These are phyloP conservation scores for Hemileccinum rubropunctum DNA, from an alignment of 768 basidiomycete genomes.

Conservation along the genomic window DNA sequence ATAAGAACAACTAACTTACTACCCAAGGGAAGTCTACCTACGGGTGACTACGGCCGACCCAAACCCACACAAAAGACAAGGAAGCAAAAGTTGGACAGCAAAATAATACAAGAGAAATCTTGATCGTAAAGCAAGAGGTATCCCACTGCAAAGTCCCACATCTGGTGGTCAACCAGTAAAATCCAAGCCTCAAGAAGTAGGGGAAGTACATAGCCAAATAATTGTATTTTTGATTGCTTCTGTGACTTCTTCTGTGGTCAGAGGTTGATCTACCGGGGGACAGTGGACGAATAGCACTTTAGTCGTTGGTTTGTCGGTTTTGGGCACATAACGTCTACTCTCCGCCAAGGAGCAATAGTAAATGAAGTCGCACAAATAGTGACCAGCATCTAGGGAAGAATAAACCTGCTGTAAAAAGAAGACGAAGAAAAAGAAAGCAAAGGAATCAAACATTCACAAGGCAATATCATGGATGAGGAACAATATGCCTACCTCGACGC, in stretches of 20 bases:
- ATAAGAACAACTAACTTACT: no score
- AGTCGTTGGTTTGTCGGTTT: conserved; percentile 30
- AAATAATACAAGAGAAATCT: conserved; percentile 1
- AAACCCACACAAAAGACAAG: not conserved
- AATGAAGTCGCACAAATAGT: conserved; percentile 74
- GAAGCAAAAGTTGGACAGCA: not conserved
- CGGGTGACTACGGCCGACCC: no score
- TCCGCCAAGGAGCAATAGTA: conserved; percentile 77
- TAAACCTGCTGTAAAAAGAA: conserved; percentile 52
- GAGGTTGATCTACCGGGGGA: conserved; percentile 63
- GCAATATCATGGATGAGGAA: not conserved
- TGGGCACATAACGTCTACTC: conserved; percentile 43
- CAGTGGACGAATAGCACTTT: conserved; percentile 70
- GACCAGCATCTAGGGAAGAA: conserved; percentile 72
- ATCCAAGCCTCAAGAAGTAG: conserved; percentile 13
- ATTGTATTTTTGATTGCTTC: conserved; percentile 61
- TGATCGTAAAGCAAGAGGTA: not conserved
- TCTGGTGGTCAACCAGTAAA: not conserved
- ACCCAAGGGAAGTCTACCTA: no score
- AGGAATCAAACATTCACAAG: conserved; percentile 7
- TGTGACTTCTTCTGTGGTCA: conserved; percentile 64
- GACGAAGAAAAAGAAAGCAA: not conserved
- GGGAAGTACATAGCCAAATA: conserved; percentile 49
- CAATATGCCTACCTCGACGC: conserved; percentile 29
- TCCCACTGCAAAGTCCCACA: conserved; percentile 26